Percentiles rank a stretch among this genome's conserved stretches.
phyloP scores from a whole-genome alignment of 305 asterid genomes.

The Coffea humblotiana region DNA sequence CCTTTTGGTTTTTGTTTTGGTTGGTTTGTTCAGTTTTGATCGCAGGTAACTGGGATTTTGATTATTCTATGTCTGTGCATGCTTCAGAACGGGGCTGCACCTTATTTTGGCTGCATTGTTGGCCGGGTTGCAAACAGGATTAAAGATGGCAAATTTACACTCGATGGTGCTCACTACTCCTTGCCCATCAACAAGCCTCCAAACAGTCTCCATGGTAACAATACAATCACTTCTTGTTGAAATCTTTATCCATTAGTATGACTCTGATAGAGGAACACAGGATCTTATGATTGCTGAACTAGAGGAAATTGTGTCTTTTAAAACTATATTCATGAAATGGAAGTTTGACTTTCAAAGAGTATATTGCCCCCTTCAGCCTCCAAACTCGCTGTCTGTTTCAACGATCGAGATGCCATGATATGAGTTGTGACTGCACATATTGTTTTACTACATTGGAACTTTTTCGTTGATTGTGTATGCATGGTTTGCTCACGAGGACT shows the following conservation, averaged over 20 bases:
- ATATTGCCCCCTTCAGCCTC: neutral
- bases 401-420: neutral
- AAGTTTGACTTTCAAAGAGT: neutral
- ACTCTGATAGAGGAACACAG: neutral
- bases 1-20: neutral
- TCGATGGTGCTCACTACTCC: slow-evolving; percentile 65
- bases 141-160: slow-evolving; percentile 78
- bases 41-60: slow-evolving; percentile 5
- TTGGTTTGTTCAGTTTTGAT: neutral
- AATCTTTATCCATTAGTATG: neutral
- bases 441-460: neutral
- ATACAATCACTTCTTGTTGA: neutral
- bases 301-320: neutral
- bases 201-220: slow-evolving; percentile 86
- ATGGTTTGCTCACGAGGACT: neutral
- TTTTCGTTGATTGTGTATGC: neutral
- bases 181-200: slow-evolving; percentile 91
- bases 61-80: slow-evolving; percentile 7
- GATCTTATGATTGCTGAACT: neutral
- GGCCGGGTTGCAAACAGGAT: slow-evolving; percentile 98
- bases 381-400: neutral
- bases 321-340: neutral
- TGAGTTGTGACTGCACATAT: neutral
- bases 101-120: slow-evolving; percentile 93
- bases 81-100: slow-evolving; percentile 77